Evolutionary conservation across 2,329 filamentous ascomycete genomes (phyloP).

Genomic region (Zymoseptoria tritici): DNA sequence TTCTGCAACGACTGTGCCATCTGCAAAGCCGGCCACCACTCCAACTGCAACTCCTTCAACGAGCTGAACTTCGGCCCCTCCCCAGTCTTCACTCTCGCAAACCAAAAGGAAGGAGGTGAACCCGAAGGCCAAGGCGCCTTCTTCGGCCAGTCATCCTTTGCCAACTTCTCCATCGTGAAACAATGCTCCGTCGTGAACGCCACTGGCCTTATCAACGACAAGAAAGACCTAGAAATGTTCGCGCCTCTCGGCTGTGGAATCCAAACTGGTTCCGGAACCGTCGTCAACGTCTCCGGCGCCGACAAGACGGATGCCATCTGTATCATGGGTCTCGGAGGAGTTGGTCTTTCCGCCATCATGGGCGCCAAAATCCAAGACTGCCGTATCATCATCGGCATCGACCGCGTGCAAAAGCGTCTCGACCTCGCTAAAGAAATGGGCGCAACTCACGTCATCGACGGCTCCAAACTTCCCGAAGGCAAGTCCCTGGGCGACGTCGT

Average conservation of each 20-base stretch:
- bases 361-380: conserved; percentile 40
- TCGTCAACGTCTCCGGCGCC: conserved; percentile 35
- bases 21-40: conserved; percentile 40
- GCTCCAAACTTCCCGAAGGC: conserved; percentile 27
- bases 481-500: conserved; percentile 32
- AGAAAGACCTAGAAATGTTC: conserved; percentile 38
- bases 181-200: conserved; percentile 39
- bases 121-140: conserved; percentile 35
- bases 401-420: conserved; percentile 32
- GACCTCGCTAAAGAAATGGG: conserved; percentile 35
- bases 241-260: conserved; percentile 42
- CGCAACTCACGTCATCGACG: conserved; percentile 35
- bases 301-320: conserved; percentile 32
- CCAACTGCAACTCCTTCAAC: conserved; percentile 45
- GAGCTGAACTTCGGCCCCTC: conserved; percentile 37
- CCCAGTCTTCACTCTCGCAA: conserved; percentile 22
- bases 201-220: conserved; percentile 29
- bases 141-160: conserved; percentile 44
- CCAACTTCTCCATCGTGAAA: conserved; percentile 34
- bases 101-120: conserved; percentile 15
- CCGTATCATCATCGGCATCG: conserved; percentile 36
- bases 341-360: conserved; percentile 43
- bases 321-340: conserved; percentile 41
- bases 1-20: conserved; percentile 42
- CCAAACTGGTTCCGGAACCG: conserved; percentile 39